A percentile compares a stretch with the other conserved stretches of the same genome.
Conservation (phyloP, 805 yeast genomes). For the Hagleromyces aurorensis region DNA sequence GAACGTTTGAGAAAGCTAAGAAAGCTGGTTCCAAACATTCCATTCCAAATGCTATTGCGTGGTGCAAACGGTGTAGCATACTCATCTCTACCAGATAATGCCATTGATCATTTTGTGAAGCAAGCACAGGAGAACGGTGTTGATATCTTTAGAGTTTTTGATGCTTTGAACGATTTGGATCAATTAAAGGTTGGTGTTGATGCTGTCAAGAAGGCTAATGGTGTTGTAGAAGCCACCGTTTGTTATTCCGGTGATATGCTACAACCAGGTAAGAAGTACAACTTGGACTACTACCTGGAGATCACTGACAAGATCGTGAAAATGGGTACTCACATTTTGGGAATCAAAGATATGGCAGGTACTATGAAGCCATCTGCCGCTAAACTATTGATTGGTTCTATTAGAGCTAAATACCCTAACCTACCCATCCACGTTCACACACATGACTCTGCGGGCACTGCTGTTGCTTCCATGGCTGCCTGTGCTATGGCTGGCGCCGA, state of each 20-base stretch:
- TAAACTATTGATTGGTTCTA: conserved; percentile 61
- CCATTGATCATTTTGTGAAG: conserved; percentile 91
- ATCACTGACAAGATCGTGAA: conserved; percentile 77
- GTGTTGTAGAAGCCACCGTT: conserved; percentile 96
- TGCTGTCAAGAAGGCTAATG: conserved; percentile 97
- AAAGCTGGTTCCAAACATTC: conserved; percentile 90
- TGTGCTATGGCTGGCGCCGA: conserved; percentile 96
- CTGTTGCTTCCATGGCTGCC: conserved; percentile 93
- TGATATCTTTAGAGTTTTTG: conserved; percentile 96
- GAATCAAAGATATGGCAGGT: conserved; percentile 99
- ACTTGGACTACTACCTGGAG: conserved; percentile 77
- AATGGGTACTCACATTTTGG: conserved; percentile 94
- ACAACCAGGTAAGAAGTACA: conserved; percentile 91
- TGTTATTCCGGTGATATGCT: conserved; percentile 99
- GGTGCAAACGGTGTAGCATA: conserved; percentile 99
- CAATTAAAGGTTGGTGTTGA: conserved; percentile 96
- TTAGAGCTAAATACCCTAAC: conserved; percentile 82
- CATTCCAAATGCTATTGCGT: conserved; percentile 97
- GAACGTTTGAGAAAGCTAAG: conserved; percentile 84
- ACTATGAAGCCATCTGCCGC: conserved; percentile 96
- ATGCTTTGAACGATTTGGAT: conserved; percentile 92
- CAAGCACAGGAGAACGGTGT: conserved; percentile 96
- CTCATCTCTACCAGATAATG: conserved; percentile 96
- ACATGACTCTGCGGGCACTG: conserved; percentile 99
- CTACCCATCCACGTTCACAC: conserved; percentile 98